Conservation (phyloP, 176 grass and related monocot genomes). For the Triticum aestivum region DNA sequence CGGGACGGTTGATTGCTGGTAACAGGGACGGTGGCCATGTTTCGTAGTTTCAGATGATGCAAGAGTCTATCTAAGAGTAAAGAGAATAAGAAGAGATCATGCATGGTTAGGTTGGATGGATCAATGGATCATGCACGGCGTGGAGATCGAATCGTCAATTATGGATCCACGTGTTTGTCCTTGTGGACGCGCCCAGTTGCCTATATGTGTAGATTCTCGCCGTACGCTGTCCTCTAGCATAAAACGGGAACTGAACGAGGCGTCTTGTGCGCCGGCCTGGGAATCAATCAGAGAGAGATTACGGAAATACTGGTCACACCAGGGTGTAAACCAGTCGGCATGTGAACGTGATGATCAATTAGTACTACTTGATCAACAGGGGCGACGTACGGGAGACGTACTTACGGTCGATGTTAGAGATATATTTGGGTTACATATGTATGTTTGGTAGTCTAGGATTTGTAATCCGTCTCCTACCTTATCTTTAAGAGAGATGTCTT, state of each 20-base stretch:
- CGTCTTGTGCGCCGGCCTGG: background rate
- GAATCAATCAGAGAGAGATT: background rate
- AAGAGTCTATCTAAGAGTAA: background rate
- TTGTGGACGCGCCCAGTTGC: background rate
- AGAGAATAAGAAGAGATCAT: background rate
- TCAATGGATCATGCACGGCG: background rate
- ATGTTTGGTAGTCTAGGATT: too few species aligned
- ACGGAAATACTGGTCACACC: background rate
- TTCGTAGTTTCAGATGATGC: background rate
- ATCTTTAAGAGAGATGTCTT: too few species aligned
- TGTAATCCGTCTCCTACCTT: too few species aligned
- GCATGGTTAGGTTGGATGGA: background rate
- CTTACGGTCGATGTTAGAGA: too few species aligned
- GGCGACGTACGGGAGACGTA: too few species aligned
- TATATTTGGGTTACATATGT: too few species aligned
- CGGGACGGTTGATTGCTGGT: background rate
- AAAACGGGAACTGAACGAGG: background rate
- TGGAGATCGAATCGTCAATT: background rate
- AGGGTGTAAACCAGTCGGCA: background rate
- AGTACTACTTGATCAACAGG: too few species aligned
- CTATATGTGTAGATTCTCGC: background rate
- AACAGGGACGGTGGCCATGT: background rate
- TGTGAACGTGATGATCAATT: background rate
- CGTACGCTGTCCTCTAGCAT: conserved; percentile 4
- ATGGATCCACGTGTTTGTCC: conserved; percentile 16